Conservation (phyloP, 192 early-diverging fungal species). For the Borealophlyctis nickersoniae region DNA sequence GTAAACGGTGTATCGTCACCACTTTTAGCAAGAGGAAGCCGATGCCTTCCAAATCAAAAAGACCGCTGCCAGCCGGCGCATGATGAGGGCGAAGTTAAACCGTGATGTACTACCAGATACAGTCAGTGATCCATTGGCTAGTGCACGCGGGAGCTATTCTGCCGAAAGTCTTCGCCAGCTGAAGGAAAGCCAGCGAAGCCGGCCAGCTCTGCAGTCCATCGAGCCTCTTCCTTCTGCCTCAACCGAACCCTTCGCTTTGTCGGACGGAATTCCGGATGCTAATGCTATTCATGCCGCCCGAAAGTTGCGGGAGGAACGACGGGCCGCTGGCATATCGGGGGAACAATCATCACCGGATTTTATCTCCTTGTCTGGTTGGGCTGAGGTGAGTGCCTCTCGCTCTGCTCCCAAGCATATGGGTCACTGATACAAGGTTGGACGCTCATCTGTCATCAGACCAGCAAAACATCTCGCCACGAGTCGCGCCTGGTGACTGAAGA, state of each 20-base stretch:
- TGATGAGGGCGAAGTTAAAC: slow-evolving; percentile 33
- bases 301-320: slow-evolving; percentile 32
- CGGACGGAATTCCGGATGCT: slow-evolving; percentile 28
- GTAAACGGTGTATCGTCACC: background rate
- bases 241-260: background rate
- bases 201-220: slow-evolving; percentile 15
- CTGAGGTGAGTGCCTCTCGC: background rate
- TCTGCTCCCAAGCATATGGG: too few relatives aligned
- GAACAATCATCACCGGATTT: slow-evolving; percentile 8
- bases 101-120: slow-evolving; percentile 25
- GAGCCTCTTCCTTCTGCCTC: slow-evolving; percentile 11
- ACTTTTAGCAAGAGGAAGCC: slow-evolving; percentile 2
- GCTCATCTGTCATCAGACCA: background rate
- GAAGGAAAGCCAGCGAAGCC: slow-evolving; percentile 17
- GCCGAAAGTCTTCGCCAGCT: slow-evolving; percentile 26
- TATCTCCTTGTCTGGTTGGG: slow-evolving; percentile 11
- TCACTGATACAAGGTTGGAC: background rate
- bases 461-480: slow-evolving; percentile 4
- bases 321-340: slow-evolving; percentile 22
- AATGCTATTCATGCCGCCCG: slow-evolving; percentile 26
- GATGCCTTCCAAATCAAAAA: slow-evolving; percentile 26
- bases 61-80: slow-evolving; percentile 27
- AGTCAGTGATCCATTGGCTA: background rate
- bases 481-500: slow-evolving; percentile 36
- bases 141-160: slow-evolving; percentile 9